These are phyloP conservation scores for Thielaviopsis populi DNA, from an alignment of 2,329 filamentous ascomycete genomes.

Conservation along the genomic window DNA sequence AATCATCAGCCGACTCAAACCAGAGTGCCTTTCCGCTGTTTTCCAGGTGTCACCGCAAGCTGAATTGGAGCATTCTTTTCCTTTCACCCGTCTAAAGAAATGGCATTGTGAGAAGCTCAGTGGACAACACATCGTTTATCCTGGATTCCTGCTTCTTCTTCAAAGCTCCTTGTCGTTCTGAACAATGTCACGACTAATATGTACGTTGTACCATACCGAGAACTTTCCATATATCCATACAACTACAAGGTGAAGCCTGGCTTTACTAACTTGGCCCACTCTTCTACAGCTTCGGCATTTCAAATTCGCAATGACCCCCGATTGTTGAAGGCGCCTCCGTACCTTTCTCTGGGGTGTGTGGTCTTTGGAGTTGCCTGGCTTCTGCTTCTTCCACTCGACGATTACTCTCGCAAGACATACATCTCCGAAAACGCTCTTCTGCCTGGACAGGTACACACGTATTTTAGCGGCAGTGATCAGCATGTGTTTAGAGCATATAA, in stretches of 20 bases:
- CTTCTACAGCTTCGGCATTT: slow-evolving; percentile 39
- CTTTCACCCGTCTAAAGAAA: background rate
- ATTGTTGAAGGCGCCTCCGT: slow-evolving; percentile 69
- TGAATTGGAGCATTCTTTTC: background rate
- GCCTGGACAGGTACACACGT: slow-evolving; percentile 92
- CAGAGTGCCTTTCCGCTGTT: background rate
- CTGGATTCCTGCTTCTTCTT: slow-evolving; percentile 10
- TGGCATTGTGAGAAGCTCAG: background rate
- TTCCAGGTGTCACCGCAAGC: background rate
- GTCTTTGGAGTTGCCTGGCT: slow-evolving; percentile 79
- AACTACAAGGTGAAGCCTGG: background rate
- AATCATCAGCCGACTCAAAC: background rate
- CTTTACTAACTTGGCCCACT: background rate
- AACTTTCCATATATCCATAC: background rate
- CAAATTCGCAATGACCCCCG: slow-evolving; percentile 66
- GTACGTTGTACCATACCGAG: background rate
- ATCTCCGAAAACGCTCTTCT: slow-evolving; percentile 95
- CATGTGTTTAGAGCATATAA: slow-evolving; percentile 84
- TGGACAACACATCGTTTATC: background rate
- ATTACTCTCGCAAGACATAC: slow-evolving; percentile 85
- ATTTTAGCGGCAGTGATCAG: slow-evolving; percentile 92
- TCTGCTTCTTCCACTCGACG: slow-evolving; percentile 71
- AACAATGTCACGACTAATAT: slow-evolving; percentile 16
- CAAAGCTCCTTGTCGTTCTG: slow-evolving; percentile 12
- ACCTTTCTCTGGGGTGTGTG: slow-evolving; percentile 74